Evolutionary conservation across 768 basidiomycete genomes (phyloP), one percentile per base, ranked within the genome.

Genomic region (Ephemerocybe angulata): DNA sequence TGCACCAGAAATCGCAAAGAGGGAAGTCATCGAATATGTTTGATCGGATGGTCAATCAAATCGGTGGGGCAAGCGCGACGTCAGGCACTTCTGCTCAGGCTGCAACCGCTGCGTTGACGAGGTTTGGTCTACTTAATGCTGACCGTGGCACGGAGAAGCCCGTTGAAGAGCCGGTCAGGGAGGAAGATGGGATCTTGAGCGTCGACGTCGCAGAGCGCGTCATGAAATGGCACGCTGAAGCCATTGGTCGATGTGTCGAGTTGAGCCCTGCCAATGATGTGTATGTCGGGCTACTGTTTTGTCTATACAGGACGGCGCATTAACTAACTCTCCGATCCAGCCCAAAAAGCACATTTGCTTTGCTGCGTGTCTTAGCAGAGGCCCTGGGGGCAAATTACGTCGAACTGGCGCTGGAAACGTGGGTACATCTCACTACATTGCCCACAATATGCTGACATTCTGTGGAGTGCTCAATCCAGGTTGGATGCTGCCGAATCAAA

Each of bases 161-260:
- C 15, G 72, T 67, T 17, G 93, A 93, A 60, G 92, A 93, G 51
- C 84, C 84, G 17, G 63, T 85, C 5, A 79, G 78, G 37, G 89
- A 93, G 51, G 87, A 89, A 58, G 96, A 98, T 64, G 96, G 96
- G 11, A 61, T 84, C 29, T 72, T 98, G 31, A 86, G 75, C 43
- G 72, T 97, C 2, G 83, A 85, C 37, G 73, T 84, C 10, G 90
- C 93, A 1, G 93, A 96, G 74, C 87, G 80, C 62, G 94, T 98
- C 86, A 73, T 98, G 15, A 91, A 86, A 68, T 98, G 96, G 94
- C 97, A 99, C 69, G 96, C 97, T 2, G 97, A 99, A 67, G 92
- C 94, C 4, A 86, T 97, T 27, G 96, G 97, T 3, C 76, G 97
- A 61, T 95, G 93, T 60, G 90, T 95, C 11, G 97, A 98, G 70